Evolutionary conservation across 2,329 filamentous ascomycete genomes (phyloP).

Genomic region (Alternaria sp.): DNA sequence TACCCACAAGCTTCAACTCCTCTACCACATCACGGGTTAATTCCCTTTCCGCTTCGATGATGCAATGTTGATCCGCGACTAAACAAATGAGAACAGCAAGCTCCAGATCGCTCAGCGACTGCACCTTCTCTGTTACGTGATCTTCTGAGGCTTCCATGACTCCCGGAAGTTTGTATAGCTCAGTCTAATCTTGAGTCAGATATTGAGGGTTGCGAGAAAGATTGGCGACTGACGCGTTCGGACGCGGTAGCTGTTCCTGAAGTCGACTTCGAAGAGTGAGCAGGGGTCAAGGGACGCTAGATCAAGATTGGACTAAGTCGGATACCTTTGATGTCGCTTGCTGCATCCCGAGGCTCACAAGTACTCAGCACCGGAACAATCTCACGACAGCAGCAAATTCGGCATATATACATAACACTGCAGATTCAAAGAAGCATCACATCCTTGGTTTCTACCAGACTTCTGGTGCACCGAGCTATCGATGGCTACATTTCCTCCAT

Average conservation of each 20-base stretch:
- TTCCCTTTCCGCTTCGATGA: constrained; percentile 75
- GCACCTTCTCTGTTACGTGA: constrained; percentile 64
- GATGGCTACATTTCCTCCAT: background rate
- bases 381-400: background rate
- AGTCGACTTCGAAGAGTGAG: background rate
- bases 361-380: background rate
- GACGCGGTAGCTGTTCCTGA: background rate
- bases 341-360: background rate
- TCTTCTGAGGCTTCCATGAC: background rate
- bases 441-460: background rate
- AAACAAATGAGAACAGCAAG: constrained; percentile 85
- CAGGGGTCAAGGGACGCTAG: background rate
- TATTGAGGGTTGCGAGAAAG: background rate
- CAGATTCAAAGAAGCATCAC: background rate
- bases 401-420: background rate
- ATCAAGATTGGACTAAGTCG: background rate
- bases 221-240: background rate
- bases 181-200: background rate
- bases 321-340: background rate
- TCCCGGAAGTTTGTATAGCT: background rate
- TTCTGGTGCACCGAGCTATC: background rate
- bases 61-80: constrained; percentile 83
- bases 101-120: constrained; percentile 85
- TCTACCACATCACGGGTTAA: constrained; percentile 72
- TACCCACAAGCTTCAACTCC: constrained; percentile 74